phyloP scores from a whole-genome alignment of 257 asterid species.

The Solanum piurae region DNA sequence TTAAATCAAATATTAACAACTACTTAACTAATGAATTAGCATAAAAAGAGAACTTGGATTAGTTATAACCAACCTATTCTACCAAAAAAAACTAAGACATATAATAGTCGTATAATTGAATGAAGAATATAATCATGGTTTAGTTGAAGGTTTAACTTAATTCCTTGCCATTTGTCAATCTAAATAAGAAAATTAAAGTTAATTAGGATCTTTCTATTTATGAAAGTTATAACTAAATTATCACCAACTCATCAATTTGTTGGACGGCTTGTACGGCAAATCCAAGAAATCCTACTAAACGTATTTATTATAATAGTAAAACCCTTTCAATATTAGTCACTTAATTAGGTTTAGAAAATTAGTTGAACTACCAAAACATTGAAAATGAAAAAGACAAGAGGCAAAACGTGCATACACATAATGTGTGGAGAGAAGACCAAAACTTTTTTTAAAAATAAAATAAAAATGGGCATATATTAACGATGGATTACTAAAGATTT shows the following conservation, averaged over 20 bases:
- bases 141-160: constrained; percentile 1
- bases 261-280: background rate
- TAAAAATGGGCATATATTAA: background rate
- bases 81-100: background rate
- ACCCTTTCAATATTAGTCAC: background rate
- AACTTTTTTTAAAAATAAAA: background rate
- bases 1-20: background rate
- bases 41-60: background rate
- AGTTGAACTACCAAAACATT: background rate
- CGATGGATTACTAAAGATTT: background rate
- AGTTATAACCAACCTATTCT: background rate
- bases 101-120: constrained; percentile 23
- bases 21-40: background rate
- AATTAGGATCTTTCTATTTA: background rate
- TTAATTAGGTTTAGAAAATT: background rate
- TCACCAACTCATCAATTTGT: background rate
- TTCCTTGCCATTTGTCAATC: background rate
- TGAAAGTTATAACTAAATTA: background rate
- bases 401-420: constrained; percentile 3
- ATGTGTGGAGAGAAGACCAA: background rate
- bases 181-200: background rate
- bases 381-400: constrained; percentile 1
- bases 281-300: background rate
- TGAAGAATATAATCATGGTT: constrained; percentile 1
- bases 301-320: background rate